These are phyloP conservation scores for Dalechampia spathulata DNA, from an alignment of 441 rosid species.

Conservation along the genomic window DNA sequence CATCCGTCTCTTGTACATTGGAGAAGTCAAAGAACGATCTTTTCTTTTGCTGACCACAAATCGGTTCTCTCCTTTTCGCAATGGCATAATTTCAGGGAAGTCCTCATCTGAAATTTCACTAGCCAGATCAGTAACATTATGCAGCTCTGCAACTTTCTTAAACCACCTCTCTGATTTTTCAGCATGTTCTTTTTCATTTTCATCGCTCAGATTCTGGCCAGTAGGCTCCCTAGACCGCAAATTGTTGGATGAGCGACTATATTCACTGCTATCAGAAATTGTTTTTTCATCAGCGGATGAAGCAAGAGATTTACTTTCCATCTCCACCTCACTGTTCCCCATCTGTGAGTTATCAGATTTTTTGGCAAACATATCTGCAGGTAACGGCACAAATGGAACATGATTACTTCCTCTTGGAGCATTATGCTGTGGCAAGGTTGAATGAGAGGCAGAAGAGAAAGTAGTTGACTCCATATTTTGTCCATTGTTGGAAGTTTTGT, in stretches of 20 bases:
- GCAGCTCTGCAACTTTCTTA: constrained; percentile 75
- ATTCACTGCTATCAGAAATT: constrained; percentile 10
- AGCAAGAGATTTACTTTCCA: constrained; percentile 15
- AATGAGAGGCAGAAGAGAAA: constrained; percentile 14
- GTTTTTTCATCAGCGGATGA: constrained; percentile 16
- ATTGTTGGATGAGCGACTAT: constrained; percentile 9
- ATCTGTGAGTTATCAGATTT: constrained; percentile 29
- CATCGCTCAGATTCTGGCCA: constrained; percentile 11
- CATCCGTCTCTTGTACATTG: constrained; percentile 47
- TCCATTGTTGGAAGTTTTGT: not conserved
- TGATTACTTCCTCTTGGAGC: constrained; percentile 28
- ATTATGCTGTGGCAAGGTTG: constrained; percentile 23
- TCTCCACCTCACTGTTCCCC: constrained; percentile 20
- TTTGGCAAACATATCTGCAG: constrained; percentile 66
- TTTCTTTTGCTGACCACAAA: constrained; percentile 91
- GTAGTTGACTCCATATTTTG: constrained; percentile 14
- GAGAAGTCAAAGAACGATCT: constrained; percentile 63
- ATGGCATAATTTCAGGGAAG: constrained; percentile 88
- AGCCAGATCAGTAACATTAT: constrained; percentile 71
- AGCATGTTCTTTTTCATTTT: constrained; percentile 32
- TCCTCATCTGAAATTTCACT: constrained; percentile 80
- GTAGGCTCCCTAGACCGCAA: constrained; percentile 18
- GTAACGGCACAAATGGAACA: constrained; percentile 75
- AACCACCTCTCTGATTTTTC: constrained; percentile 86
- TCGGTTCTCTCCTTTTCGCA: constrained; percentile 87